A percentile compares a stretch with the other conserved stretches of the same genome.
phyloP scores from a whole-genome alignment of 1,139 yeast genomes.

The Pichia kudriavzevii region DNA sequence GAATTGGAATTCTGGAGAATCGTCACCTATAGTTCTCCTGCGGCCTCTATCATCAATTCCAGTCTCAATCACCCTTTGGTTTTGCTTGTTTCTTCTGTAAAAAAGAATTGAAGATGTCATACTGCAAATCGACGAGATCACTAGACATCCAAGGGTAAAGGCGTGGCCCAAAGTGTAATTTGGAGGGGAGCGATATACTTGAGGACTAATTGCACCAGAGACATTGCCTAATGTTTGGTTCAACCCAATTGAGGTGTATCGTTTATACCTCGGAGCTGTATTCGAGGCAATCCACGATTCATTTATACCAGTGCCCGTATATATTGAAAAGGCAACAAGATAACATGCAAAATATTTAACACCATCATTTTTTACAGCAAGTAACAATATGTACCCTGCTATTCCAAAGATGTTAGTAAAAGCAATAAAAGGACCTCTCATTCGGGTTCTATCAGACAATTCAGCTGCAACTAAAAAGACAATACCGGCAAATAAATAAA shows the following conservation, averaged over 20 bases:
- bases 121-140: conserved; percentile 3
- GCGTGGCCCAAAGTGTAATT: conserved; percentile 9
- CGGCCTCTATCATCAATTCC: conserved; percentile 8
- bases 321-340: conserved; percentile 7
- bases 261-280: conserved; percentile 8
- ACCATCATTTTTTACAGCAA: conserved; percentile 5
- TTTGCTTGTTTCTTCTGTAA: conserved; percentile 6
- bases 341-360: conserved; percentile 11
- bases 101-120: conserved; percentile 6
- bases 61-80: conserved; percentile 6
- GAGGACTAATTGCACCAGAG: conserved; percentile 10
- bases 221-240: conserved; percentile 11
- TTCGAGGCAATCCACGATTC: conserved; percentile 11
- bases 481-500: conserved; percentile 7
- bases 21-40: conserved; percentile 8
- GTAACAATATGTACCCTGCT: conserved; percentile 6
- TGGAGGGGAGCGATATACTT: conserved; percentile 9
- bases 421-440: conserved; percentile 8
- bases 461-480: conserved; percentile 7
- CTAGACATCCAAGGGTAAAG: conserved; percentile 9
- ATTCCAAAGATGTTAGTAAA: conserved; percentile 9
- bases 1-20: conserved; percentile 8
- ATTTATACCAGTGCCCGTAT: conserved; percentile 11
- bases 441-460: conserved; percentile 7
- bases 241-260: conserved; percentile 8